phyloP scores from a whole-genome alignment of 805 yeast genomes.

The Kodamaea kakaduensis region DNA sequence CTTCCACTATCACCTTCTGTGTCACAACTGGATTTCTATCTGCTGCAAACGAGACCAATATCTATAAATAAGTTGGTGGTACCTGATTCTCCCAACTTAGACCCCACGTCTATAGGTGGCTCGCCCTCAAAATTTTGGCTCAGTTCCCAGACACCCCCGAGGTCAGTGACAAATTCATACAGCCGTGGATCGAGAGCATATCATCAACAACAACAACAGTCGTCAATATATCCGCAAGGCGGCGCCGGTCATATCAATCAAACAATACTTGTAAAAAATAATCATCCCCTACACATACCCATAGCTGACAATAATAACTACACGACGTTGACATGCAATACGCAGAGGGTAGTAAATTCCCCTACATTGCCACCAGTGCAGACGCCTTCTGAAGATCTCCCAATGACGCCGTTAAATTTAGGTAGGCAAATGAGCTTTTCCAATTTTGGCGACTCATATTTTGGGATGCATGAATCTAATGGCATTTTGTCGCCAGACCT shows the following conservation, averaged over 20 bases:
- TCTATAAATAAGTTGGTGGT: slow-evolving; percentile 14
- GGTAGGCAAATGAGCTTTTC: slow-evolving; percentile 3
- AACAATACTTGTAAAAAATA: not conserved
- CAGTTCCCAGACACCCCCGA: slow-evolving; percentile 52
- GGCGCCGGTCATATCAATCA: no score
- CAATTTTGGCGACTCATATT: slow-evolving; percentile 11
- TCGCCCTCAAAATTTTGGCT: slow-evolving; percentile 55
- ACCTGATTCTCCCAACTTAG: slow-evolving; percentile 52
- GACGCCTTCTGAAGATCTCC: slow-evolving; percentile 40
- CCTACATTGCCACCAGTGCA: slow-evolving; percentile 40
- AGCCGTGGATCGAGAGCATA: slow-evolving; percentile 18
- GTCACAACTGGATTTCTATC: slow-evolving; percentile 10
- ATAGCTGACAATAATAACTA: slow-evolving; percentile 8
- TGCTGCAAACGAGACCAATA: slow-evolving; percentile 30
- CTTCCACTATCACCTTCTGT: slow-evolving; percentile 6
- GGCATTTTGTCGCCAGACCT: slow-evolving; percentile 7
- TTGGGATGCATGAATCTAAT: slow-evolving; percentile 8
- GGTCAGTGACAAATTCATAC: slow-evolving; percentile 23
- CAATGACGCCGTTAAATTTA: slow-evolving; percentile 39
- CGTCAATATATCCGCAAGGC: no score
- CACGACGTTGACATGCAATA: slow-evolving; percentile 8
- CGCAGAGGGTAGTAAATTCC: slow-evolving; percentile 10
- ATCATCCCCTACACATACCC: slow-evolving; percentile 11
- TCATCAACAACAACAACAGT: slow-evolving; percentile 7
- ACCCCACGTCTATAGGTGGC: slow-evolving; percentile 49